phyloP scores from a whole-genome alignment of 805 yeast species.

The Starmerella stellata region DNA sequence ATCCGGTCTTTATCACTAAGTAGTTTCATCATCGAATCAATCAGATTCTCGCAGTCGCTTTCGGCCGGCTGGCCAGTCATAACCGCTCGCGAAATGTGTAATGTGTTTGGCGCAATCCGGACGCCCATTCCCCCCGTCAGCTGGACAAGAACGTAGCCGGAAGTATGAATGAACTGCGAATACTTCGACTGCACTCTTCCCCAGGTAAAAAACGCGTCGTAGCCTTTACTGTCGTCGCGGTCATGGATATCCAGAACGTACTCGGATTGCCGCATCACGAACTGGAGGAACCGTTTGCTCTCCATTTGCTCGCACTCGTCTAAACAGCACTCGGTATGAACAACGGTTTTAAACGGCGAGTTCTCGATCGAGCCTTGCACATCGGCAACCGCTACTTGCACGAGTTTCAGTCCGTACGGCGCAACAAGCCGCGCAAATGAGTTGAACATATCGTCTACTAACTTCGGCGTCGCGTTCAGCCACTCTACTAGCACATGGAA shows the following conservation, averaged over 20 bases:
- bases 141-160: slow-evolving; percentile 84
- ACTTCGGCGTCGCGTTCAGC: slow-evolving; percentile 74
- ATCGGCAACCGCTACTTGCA: slow-evolving; percentile 86
- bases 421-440: slow-evolving; percentile 73
- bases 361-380: slow-evolving; percentile 52
- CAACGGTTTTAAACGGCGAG: slow-evolving; percentile 80
- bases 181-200: slow-evolving; percentile 30
- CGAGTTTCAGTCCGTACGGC: slow-evolving; percentile 58
- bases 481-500: slow-evolving; percentile 83
- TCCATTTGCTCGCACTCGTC: not conserved
- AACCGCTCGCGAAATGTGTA: slow-evolving; percentile 45
- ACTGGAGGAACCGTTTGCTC: slow-evolving; percentile 51
- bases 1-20: slow-evolving; percentile 4
- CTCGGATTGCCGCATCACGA: slow-evolving; percentile 47
- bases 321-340: slow-evolving; percentile 20
- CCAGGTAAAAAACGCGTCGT: slow-evolving; percentile 76
- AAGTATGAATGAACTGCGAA: slow-evolving; percentile 77
- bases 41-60: slow-evolving; percentile 9
- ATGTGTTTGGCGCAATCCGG: slow-evolving; percentile 71
- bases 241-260: slow-evolving; percentile 46
- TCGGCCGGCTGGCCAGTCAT: slow-evolving; percentile 12
- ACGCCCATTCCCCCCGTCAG: slow-evolving; percentile 60
- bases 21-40: slow-evolving; percentile 3
- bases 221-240: slow-evolving; percentile 37
- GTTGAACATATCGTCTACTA: slow-evolving; percentile 59